Base-by-base conservation (phyloP, 2,329 filamentous ascomycete species). In the Plenodomus biglobosus region DNA sequence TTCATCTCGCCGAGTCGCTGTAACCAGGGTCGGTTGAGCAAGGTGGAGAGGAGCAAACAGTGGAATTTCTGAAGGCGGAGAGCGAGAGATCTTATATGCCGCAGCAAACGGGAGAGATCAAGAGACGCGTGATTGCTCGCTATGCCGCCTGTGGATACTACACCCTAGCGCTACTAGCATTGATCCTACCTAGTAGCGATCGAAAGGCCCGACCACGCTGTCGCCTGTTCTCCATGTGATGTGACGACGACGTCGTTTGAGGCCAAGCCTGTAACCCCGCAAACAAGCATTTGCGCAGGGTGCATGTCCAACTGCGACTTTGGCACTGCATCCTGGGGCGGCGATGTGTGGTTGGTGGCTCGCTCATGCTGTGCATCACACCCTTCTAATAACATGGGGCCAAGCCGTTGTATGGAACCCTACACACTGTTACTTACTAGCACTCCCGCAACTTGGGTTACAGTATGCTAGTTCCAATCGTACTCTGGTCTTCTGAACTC, bases 1-100 rank as follows among this genome's bases (percentile, higher is more conserved):
- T 61, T 68, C 67, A 70, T 70, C 50, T 60, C 64, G 58, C 50
- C 58, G 54, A 55, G 48, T 43, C 46, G 38, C 40, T 46, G 42
- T 38, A 17, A 44, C 43, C 37, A 52, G 42, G 16, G n/a, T 54
- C 36, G 49, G 41, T n/a, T 51, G 37, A 49, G 48, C 32, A 54
- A 44, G 32, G 24, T 44, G 16, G 19, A 43, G 24, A 34, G 35
- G 19, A 16, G 37, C 41, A 38, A 50, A 43, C 38, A 44, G 35
- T 38, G 43, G 32, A 22, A 18, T 24, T 15, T 37, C 39, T 8
- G 18, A 30, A 42, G 45, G 48, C 18, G 40, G 19, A 37, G 39
- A 19, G 38, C 13, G 24, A 8, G 27, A 17, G 30, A 21, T 50
- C 56, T 57, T 62, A 58, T 56, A 46, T 34, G 19, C 21, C 16